These are phyloP conservation scores for Hebeloma cylindrosporum DNA, from an alignment of 768 basidiomycete species.

Conservation along the genomic window DNA sequence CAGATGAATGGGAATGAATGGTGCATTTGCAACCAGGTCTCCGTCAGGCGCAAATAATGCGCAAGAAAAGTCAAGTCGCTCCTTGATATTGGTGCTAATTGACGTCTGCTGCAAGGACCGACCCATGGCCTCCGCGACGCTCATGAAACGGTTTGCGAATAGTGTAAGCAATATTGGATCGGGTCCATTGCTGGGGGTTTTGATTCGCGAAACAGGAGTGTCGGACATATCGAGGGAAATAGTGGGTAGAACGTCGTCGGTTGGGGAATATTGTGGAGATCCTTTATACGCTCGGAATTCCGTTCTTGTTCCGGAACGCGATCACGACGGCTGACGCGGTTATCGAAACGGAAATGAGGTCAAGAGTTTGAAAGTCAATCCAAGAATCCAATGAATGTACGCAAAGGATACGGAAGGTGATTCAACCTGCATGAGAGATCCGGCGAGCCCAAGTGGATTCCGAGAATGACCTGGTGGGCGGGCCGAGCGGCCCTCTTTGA, in stretches of 20 bases:
- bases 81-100: conserved; percentile 94
- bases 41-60: conserved; percentile 95
- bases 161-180: conserved; percentile 89
- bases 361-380: neutral
- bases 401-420: too few species aligned
- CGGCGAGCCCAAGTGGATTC: too few species aligned
- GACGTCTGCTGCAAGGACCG: conserved; percentile 86
- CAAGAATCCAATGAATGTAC: too few species aligned
- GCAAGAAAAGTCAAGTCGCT: conserved; percentile 92
- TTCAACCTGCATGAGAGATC: too few species aligned
- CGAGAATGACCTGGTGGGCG: too few species aligned
- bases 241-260: conserved; percentile 1
- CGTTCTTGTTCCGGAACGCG: conserved; percentile 15
- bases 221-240: conserved; percentile 18
- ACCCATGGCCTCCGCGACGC: conserved; percentile 95
- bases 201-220: conserved; percentile 7
- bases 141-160: conserved; percentile 97
- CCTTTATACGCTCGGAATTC: conserved; percentile 13
- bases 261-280: neutral
- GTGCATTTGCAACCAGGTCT: conserved; percentile 92
- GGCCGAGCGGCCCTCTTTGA: too few species aligned
- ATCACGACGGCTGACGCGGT: neutral
- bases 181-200: conserved; percentile 43
- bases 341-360: neutral
- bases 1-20: conserved; percentile 85